Conservation (phyloP, 345 rosid genomes). For the Toxicodendron radicans region DNA sequence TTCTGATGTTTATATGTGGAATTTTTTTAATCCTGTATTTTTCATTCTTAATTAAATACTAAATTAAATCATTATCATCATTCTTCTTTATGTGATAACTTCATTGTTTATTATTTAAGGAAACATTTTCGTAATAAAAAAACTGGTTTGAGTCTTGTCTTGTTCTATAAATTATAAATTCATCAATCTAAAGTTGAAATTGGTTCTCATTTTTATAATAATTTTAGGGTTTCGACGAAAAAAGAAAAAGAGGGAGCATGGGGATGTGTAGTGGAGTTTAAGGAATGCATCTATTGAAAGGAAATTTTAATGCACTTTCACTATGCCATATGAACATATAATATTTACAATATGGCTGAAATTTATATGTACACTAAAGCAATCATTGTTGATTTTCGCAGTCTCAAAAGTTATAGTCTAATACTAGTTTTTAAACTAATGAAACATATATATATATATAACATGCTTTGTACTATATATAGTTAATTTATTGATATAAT, state of each 20-base stretch:
- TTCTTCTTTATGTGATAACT: neutral
- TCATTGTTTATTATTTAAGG: neutral
- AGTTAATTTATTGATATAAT: neutral
- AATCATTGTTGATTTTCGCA: slow-evolving; percentile 17
- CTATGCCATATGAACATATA: neutral
- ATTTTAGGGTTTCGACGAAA: neutral
- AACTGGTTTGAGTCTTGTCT: neutral
- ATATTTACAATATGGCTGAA: neutral
- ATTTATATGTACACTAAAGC: neutral
- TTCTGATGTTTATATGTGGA: neutral
- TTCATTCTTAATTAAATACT: neutral
- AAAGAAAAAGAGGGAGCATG: neutral
- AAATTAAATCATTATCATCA: neutral
- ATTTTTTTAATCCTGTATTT: neutral
- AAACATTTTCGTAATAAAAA: neutral
- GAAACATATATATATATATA: too few species aligned
- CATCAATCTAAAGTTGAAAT: neutral
- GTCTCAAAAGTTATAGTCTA: slow-evolving; percentile 7
- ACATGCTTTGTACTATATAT: slow-evolving; percentile 5
- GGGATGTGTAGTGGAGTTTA: neutral
- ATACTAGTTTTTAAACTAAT: slow-evolving; percentile 9
- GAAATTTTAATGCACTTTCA: neutral
- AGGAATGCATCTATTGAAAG: neutral
- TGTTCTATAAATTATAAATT: neutral
- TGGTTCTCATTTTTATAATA: neutral